A percentile compares a stretch with the other conserved stretches of the same genome.
Evolutionary conservation across 352 stramenopile genomes (phyloP).

Genomic region (Pythium volutum): DNA sequence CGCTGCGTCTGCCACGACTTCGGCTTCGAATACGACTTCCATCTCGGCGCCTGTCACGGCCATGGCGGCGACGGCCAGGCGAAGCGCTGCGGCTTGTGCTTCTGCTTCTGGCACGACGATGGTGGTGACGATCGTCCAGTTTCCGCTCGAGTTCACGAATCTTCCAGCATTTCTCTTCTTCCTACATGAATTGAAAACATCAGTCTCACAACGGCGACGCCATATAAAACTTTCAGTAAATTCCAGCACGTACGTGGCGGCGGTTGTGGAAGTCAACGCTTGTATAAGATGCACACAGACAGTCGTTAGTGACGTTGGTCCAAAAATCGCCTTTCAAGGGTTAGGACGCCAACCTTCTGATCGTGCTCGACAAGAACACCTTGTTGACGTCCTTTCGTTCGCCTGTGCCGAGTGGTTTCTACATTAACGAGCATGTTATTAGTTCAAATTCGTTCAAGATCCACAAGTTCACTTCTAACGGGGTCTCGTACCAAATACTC

Average conservation of each 20-base stretch:
- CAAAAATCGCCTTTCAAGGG: background rate
- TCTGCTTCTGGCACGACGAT: constrained; percentile 17
- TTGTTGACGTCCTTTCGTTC: constrained; percentile 67
- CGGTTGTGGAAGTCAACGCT: constrained; percentile 65
- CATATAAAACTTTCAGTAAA: background rate
- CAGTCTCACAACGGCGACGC: background rate
- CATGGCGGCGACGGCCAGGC: constrained; percentile 10
- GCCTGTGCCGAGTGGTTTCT: constrained; percentile 19
- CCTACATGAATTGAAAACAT: constrained; percentile 15
- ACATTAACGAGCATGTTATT: background rate
- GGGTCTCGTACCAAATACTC: constrained; percentile 36
- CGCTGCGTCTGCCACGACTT: constrained; percentile 3
- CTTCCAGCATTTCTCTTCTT: constrained; percentile 65
- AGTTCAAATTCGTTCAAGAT: background rate
- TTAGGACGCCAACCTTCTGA: constrained; percentile 35
- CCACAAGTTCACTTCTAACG: constrained; percentile 2
- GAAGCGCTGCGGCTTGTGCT: constrained; percentile 16
- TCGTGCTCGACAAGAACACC: constrained; percentile 57
- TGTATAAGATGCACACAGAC: background rate
- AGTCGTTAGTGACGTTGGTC: background rate
- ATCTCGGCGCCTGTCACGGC: background rate
- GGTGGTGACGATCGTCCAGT: constrained; percentile 1
- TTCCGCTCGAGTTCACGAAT: constrained; percentile 38
- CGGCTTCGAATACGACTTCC: constrained; percentile 1
- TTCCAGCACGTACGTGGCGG: constrained; percentile 35